Base-by-base conservation (phyloP, 2,329 filamentous ascomycete species). In the Hyphodiscus sp. region DNA sequence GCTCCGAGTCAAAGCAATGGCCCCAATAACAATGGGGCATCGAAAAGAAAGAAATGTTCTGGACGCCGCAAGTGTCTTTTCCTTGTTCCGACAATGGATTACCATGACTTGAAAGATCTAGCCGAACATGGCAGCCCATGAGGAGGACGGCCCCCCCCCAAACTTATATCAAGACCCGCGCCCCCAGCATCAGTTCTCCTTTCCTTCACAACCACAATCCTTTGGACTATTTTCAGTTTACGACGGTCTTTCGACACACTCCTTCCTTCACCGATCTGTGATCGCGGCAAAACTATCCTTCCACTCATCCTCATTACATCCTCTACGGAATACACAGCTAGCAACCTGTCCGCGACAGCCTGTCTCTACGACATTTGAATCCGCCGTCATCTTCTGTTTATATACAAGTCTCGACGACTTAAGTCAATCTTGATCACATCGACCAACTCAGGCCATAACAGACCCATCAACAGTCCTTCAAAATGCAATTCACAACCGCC, bases 401-500 rank as follows among this genome's bases (percentile, higher is more conserved):
- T 38, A 38, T 38, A 38, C 11, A 13, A 38, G 33, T 38, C 33
- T 38, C 33, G 33, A 38, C 33, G 33, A 38, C 33, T 38, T 13
- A 7, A 26, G 13, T 10, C 33, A 38, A 38, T 38, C 33, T 15
- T 38, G 5, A 38, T 13, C 33, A 38, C 33, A 38, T 38, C 11
- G 33, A 38, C 11, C 33, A 38, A 38, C 33, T 38, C 13, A 10
- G 13, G 5, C 5, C 5, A 38, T n/a, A n/a, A 15, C 29, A 38
- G 33, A 6, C 13, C 33, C 33, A 38, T 38, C 48, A 51, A 53
- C 45, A 53, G 41, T 23, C 51, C 26, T 41, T 52, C 74, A 80
- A 73, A 52, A 83, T 83, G 79, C 75, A 76, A 65, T 81, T 81
- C 73, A 61, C 72, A 64, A 57, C 45, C 52, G 56, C 65, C 57